Conservation (phyloP, 331 rosid species). For the Phaseolus coccineus region DNA sequence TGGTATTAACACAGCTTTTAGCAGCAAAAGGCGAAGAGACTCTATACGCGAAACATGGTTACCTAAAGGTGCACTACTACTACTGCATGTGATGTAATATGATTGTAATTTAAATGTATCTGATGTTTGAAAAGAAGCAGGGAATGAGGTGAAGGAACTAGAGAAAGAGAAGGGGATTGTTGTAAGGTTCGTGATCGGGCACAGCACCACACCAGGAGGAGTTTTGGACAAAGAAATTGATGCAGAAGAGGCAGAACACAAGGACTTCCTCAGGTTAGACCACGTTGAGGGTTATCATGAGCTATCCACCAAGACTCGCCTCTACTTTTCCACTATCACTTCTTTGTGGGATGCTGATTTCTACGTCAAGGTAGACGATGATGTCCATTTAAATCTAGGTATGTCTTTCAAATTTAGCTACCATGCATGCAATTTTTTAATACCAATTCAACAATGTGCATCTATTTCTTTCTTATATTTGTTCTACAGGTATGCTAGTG, state of each 20-base stretch:
- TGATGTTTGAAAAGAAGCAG: conserved; percentile 44
- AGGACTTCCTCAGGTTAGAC: conserved; percentile 73
- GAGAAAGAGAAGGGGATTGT: conserved; percentile 90
- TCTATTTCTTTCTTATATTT: neutral
- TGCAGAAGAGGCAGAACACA: conserved; percentile 71
- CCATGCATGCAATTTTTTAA: too few species aligned
- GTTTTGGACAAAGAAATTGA: conserved; percentile 73
- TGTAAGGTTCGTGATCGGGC: conserved; percentile 84
- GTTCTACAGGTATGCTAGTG: conserved; percentile 57
- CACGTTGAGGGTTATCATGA: conserved; percentile 90
- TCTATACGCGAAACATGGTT: conserved; percentile 86
- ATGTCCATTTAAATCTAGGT: conserved; percentile 84
- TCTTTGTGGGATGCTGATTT: conserved; percentile 87
- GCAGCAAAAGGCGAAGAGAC: conserved; percentile 81
- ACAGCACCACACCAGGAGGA: conserved; percentile 69
- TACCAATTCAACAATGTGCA: too few species aligned
- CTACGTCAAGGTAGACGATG: conserved; percentile 93
- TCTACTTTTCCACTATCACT: conserved; percentile 72
- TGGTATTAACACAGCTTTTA: conserved; percentile 90
- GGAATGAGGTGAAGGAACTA: conserved; percentile 58
- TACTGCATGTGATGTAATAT: too few species aligned
- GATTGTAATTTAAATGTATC: neutral
- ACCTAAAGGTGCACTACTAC: conserved; percentile 61
- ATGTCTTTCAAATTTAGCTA: too few species aligned
- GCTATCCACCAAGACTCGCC: conserved; percentile 86